phyloP scores from a whole-genome alignment of 75 land plant species.

The Selaginella moellendorffii region DNA sequence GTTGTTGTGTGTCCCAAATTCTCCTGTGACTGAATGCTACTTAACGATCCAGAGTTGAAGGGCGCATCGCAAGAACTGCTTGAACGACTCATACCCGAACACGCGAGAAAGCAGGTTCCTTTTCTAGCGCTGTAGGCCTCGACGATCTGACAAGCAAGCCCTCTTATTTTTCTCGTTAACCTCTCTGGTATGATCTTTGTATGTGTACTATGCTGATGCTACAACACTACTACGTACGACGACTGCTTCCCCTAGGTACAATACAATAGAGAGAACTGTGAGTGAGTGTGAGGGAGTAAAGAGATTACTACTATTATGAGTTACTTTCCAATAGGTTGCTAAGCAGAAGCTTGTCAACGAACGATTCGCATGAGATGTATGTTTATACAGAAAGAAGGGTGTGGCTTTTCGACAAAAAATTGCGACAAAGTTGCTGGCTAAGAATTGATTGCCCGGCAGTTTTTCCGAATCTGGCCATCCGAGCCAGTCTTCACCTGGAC shows the following conservation, averaged over 20 bases:
- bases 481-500: slow-evolving; percentile 26
- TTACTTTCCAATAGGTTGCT: no score
- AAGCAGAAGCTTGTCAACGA: no score
- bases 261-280: no score
- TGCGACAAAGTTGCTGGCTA: neutral
- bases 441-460: slow-evolving; percentile 13
- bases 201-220: neutral
- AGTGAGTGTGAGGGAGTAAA: no score
- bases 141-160: neutral
- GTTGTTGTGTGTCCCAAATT: no score
- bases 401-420: neutral
- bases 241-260: no score
- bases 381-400: no score
- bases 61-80: slow-evolving; percentile 44
- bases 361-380: no score
- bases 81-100: slow-evolving; percentile 28
- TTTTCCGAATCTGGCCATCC: slow-evolving; percentile 29
- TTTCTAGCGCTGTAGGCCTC: neutral
- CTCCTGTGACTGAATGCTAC: no score
- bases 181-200: neutral
- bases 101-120: slow-evolving; percentile 20
- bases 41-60: slow-evolving; percentile 25
- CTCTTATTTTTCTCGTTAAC: no score
- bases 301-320: no score
- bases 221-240: no score